Evolutionary conservation across 345 rosid species (phyloP).

Genomic region (Populus davidiana): DNA sequence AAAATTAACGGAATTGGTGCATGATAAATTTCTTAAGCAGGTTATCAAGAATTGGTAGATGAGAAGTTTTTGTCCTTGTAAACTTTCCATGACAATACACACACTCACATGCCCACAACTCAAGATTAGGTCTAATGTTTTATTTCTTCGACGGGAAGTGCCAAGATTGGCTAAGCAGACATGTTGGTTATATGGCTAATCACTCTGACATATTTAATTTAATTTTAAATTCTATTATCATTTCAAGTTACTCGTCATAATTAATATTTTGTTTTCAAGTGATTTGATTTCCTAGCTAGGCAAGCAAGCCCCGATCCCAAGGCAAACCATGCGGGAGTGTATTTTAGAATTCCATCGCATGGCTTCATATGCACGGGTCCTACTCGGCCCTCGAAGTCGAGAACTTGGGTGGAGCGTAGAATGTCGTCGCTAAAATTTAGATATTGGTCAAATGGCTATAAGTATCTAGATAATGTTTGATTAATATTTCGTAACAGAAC

Average conservation of each 20-base stretch:
- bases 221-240: background rate
- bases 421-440: background rate
- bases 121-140: background rate
- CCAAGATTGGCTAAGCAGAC: background rate
- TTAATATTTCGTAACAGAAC: too few relatives aligned
- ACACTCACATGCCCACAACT: background rate
- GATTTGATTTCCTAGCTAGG: background rate
- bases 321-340: background rate
- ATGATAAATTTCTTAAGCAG: too few relatives aligned
- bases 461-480: too few relatives aligned
- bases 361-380: background rate
- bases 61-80: too few relatives aligned
- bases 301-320: background rate
- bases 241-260: background rate
- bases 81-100: too few relatives aligned
- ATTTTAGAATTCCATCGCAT: slow-evolving; percentile 4
- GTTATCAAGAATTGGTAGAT: too few relatives aligned
- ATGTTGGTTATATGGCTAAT: background rate
- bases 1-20: too few relatives aligned
- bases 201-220: background rate
- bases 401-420: background rate
- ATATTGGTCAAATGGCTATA: too few relatives aligned
- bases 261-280: background rate
- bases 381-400: background rate
- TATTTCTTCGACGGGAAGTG: background rate